Evolutionary conservation across 495 filamentous ascomycete species (phyloP).

Genomic region (Aspergillus hancockii): DNA sequence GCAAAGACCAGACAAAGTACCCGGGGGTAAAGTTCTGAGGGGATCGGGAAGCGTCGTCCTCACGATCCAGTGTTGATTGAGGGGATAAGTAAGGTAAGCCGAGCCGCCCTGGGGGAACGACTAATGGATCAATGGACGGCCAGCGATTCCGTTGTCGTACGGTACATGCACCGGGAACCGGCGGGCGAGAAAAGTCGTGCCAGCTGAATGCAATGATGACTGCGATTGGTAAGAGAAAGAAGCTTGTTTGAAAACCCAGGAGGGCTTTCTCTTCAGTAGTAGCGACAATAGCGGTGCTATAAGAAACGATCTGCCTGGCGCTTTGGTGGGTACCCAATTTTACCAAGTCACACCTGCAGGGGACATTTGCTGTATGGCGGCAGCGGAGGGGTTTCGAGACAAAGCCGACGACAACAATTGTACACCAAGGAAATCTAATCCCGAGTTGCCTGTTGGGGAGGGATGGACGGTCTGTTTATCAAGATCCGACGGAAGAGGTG

Average conservation of each 20-base stretch:
- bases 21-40: not conserved
- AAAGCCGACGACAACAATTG: constrained; percentile 2
- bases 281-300: not conserved
- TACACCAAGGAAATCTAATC: not conserved
- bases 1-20: not conserved
- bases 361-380: constrained; percentile 11
- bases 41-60: not conserved
- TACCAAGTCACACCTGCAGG: constrained; percentile 25
- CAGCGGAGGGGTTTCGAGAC: not conserved
- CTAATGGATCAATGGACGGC: constrained; percentile 10
- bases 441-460: not conserved
- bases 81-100: constrained; percentile 4
- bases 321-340: constrained; percentile 25
- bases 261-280: not conserved
- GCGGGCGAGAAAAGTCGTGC: constrained; percentile 1
- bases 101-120: constrained; percentile 3
- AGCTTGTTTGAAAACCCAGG: not conserved
- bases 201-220: constrained; percentile 5
- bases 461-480: not conserved
- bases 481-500: not conserved
- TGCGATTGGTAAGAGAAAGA: not conserved
- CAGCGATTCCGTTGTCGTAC: constrained; percentile 11
- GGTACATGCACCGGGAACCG: constrained; percentile 6
- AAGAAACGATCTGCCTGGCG: not conserved
- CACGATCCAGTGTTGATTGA: not conserved